Base-by-base conservation (phyloP, 805 yeast genomes). In the Jamesozyma piceae region DNA sequence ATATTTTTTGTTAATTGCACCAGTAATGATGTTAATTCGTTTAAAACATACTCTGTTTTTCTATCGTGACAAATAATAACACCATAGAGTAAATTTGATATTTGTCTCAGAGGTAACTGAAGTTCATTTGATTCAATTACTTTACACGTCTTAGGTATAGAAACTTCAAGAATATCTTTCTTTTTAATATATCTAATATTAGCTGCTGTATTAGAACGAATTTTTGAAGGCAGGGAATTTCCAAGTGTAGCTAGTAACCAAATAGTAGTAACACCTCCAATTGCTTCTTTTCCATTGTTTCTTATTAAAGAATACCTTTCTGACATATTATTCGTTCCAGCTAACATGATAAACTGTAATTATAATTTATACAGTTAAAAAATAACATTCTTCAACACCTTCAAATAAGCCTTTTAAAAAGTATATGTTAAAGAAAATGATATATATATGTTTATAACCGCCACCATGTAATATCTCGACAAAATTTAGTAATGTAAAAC, bases 221-320 rank as follows among this genome's bases (percentile, higher is more conserved):
- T 39, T 13, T 35, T 34, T 4, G 17, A n/a, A 3, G 42, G 11
- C 17, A n/a, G 30, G 2, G 26, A 17, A 19, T 40, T 48, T 2
- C 62, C 64, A 10, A 60, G 33, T 1, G 55, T 54, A 2, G 64
- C 53, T 15, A 61, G 45, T n/a, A 60, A 34, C 66, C 66, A 61
- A 8, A 58, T 51, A 2, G 61, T 59, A 1, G 63, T 52, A 2
- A 61, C 51, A 14, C 47, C 43, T 18, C 38, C 39, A 35, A 9
- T 18, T 33, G 22, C 8, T 5, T 33, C n/a, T 6, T 5, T 30
- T 6, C 18, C 18, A 15, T 30, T n/a, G 11, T 15, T 30, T 5
- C 11, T 24, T 11, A 24, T 11, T 11, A 24, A 24, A 8, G 11
- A 24, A 24, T n/a, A n/a, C n/a, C n/a, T n/a, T n/a, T n/a, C n/a